Base-by-base conservation (phyloP, 2,329 filamentous ascomycete species). In the Alternaria viburni region DNA sequence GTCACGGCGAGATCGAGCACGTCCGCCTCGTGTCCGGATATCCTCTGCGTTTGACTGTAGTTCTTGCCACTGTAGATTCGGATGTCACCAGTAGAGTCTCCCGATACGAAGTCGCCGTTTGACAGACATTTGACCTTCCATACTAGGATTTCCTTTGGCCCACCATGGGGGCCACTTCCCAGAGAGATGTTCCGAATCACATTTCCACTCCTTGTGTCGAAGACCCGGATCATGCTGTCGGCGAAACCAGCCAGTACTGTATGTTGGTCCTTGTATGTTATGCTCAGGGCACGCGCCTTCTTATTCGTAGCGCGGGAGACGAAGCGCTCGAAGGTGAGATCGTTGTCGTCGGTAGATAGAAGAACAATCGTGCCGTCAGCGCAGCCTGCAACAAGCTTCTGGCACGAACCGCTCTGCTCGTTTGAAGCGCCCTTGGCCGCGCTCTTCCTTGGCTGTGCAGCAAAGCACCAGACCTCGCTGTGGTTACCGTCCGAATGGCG, bases 391-490 rank as follows among this genome's bases (percentile, higher is more conserved):
- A 97, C 91, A 44, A 99, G 86, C 76, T 92, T 91, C 79, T 82
- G 83, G 54, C 77, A 76, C 2, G 66, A 52, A 15, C 26, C 36
- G 62, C 74, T 71, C 28, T 72, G 71, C 11, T 74, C 73, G 6
- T 71, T 67, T 1, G 57, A 57, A 15, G 56, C 52, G n/a, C 64
- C 65, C 45, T 69, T 68, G 23, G 47, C 30, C 15, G 54, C 62
- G 12, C 77, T 63, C 62, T 83, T 81, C 68, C 85, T 83, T 4
- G 95, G 96, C 81, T 97, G 95, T 13, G 91, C 92, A 62, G 92
- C 93, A 73, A 99, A 87, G 81, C 95, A 98, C 96, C 96, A 99
- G 65, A 98, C 95, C 75, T 97, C 94, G 69, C 93, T 94, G 80
- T 97, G 93, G 80, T 96, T 96, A 49, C 95, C 96, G 73, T 92